Percentiles rank a stretch among this genome's conserved stretches.
Conservation (phyloP, 2,329 filamentous ascomycete species). For the Lojkania enalia region DNA sequence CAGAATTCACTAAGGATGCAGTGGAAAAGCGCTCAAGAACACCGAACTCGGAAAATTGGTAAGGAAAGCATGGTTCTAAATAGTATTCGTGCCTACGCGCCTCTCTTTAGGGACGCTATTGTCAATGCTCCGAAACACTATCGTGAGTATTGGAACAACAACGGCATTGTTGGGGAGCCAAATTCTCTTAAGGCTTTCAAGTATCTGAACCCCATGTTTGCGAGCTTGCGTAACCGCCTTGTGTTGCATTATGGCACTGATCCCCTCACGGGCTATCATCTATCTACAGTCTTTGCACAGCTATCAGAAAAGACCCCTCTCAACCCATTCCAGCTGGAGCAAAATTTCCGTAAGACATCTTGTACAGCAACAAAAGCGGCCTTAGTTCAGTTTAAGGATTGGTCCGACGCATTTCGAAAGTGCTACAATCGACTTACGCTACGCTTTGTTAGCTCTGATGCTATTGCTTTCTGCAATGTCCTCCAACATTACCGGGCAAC, state of each 20-base stretch:
- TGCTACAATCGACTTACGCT: slow-evolving; percentile 42
- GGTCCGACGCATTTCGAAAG: slow-evolving; percentile 49
- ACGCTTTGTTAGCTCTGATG: slow-evolving; percentile 55
- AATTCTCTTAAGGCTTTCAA: slow-evolving; percentile 11
- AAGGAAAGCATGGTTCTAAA: slow-evolving; percentile 1
- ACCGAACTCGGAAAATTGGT: no score
- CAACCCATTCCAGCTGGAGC: no score
- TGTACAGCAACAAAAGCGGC: slow-evolving; percentile 33
- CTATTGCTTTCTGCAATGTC: slow-evolving; percentile 56
- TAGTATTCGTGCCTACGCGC: slow-evolving; percentile 23
- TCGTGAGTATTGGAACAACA: no score
- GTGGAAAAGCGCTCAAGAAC: no score
- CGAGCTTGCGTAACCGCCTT: slow-evolving; percentile 23
- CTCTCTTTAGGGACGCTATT: slow-evolving; percentile 24
- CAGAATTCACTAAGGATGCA: no score
- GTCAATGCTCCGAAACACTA: no score
- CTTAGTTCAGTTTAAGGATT: slow-evolving; percentile 52
- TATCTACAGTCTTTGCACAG: slow-evolving; percentile 43
- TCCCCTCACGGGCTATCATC: slow-evolving; percentile 60
- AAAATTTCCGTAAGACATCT: no score
- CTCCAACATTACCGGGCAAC: no score
- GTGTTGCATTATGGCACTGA: slow-evolving; percentile 55
- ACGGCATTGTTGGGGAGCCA: no score
- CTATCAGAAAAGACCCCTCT: slow-evolving; percentile 13
- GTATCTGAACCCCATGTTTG: slow-evolving; percentile 51